These are phyloP conservation scores for Schizochytrium sp. DNA, from an alignment of 108 stramenopile species.

Conservation along the genomic window DNA sequence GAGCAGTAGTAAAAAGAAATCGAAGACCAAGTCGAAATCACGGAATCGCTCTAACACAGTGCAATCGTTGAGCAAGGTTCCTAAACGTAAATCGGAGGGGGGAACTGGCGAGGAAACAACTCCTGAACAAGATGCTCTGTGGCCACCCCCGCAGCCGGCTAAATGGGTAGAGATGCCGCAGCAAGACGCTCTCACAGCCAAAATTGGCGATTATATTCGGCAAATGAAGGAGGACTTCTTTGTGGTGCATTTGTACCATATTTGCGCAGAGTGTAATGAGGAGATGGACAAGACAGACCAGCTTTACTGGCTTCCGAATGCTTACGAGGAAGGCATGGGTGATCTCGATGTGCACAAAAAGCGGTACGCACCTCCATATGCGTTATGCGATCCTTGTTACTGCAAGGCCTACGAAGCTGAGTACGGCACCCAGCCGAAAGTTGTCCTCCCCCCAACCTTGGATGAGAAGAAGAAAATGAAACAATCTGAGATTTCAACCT, in stretches of 20 bases:
- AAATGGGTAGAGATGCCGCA: slow-evolving; percentile 31
- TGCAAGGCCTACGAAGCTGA: neutral
- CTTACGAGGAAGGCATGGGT: slow-evolving; percentile 25
- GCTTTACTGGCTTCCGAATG: slow-evolving; percentile 27
- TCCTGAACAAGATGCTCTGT: neutral
- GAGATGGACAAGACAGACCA: neutral
- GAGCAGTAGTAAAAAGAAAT: slow-evolving; percentile 69
- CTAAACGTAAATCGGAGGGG: slow-evolving; percentile 28
- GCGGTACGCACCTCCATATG: slow-evolving; percentile 23
- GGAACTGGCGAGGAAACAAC: neutral
- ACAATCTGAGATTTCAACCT: neutral
- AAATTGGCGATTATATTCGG: slow-evolving; percentile 76
- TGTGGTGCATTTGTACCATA: slow-evolving; percentile 79
- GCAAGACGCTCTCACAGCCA: slow-evolving; percentile 81
- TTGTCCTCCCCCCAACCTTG: neutral
- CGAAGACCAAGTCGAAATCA: slow-evolving; percentile 77
- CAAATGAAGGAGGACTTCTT: slow-evolving; percentile 87
- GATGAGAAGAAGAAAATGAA: neutral
- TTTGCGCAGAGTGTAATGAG: neutral
- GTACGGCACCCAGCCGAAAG: neutral
- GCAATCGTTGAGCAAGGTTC: neutral
- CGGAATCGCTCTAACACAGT: slow-evolving; percentile 56
- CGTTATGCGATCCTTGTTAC: neutral
- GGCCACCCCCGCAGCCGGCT: slow-evolving; percentile 12
- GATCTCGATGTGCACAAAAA: neutral